phyloP scores from a whole-genome alignment of 2,329 filamentous ascomycete genomes.

The Nectriaceae sp. region DNA sequence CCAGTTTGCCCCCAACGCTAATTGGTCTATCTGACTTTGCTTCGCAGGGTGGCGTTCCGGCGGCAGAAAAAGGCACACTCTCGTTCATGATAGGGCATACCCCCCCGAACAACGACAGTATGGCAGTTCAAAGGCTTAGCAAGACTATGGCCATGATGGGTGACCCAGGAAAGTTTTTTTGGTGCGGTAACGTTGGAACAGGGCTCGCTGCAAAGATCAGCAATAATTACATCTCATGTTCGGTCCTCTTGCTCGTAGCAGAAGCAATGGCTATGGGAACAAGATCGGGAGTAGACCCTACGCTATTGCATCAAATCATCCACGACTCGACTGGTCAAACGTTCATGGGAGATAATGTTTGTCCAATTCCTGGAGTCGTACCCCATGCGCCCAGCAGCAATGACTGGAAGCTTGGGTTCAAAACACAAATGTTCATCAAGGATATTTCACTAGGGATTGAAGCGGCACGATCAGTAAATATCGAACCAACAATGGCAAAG shows the following conservation, averaged over 20 bases:
- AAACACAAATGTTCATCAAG: conserved; percentile 1
- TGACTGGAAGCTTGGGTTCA: conserved; percentile 7
- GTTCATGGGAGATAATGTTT: background rate
- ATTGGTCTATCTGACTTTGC: background rate
- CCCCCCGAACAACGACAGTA: background rate
- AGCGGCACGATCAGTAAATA: background rate
- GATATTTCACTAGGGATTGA: conserved; percentile 6
- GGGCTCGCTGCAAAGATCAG: conserved; percentile 11
- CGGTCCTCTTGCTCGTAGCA: background rate
- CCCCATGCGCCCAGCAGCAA: conserved; percentile 13
- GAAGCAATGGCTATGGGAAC: conserved; percentile 14
- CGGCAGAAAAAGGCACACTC: conserved; percentile 1
- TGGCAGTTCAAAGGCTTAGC: too few relatives aligned
- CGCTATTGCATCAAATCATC: conserved; percentile 8
- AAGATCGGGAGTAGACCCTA: conserved; percentile 7
- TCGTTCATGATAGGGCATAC: conserved; percentile 8
- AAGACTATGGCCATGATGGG: conserved; percentile 9
- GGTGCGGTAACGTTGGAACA: conserved; percentile 4
- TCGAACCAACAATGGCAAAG: conserved; percentile 4
- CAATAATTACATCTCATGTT: conserved; percentile 12
- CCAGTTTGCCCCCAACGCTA: background rate
- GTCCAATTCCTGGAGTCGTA: conserved; percentile 6
- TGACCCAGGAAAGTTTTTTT: conserved; percentile 5
- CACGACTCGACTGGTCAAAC: conserved; percentile 13
- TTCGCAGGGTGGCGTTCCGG: conserved; percentile 2